These are phyloP conservation scores for Penicillium sp. DNA, from an alignment of 2,329 filamentous ascomycete genomes.

Conservation along the genomic window DNA sequence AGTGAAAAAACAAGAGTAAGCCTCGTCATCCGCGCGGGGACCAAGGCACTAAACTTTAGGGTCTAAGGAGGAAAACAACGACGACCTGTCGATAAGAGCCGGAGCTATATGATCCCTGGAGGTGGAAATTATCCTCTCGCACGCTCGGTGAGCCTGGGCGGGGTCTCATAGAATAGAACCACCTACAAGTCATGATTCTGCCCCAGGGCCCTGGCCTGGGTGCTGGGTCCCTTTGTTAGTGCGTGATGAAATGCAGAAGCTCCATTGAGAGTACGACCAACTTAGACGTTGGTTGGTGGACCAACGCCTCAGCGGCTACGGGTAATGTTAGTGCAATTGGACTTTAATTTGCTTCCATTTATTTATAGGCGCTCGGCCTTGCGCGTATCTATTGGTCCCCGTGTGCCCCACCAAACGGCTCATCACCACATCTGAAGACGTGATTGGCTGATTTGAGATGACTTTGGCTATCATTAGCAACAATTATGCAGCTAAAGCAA, in stretches of 20 bases:
- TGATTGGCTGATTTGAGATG: conserved; percentile 11
- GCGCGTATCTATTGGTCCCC: not conserved
- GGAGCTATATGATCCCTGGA: conserved; percentile 5
- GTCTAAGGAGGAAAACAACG: not conserved
- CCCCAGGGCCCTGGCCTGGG: not conserved
- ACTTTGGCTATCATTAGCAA: conserved; percentile 24
- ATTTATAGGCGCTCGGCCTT: not conserved
- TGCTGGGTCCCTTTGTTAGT: conserved; percentile 5
- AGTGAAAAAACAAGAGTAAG: not conserved
- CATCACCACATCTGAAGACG: not conserved
- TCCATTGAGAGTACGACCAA: conserved; percentile 2
- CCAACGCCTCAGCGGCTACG: conserved; percentile 24
- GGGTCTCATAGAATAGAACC: not conserved
- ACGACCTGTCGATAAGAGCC: conserved; percentile 14
- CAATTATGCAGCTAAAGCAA: conserved; percentile 11
- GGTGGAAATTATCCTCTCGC: conserved; percentile 5
- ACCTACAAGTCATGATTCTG: not conserved
- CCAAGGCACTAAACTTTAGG: not conserved
- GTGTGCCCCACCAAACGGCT: not conserved
- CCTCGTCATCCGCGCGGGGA: not conserved
- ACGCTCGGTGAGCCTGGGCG: not conserved
- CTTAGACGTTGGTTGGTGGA: conserved; percentile 10
- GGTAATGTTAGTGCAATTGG: conserved; percentile 10
- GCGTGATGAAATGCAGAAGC: conserved; percentile 19
- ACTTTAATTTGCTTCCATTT: not conserved